phyloP scores from a whole-genome alignment of 2,329 filamentous ascomycete genomes.

The Penicillium freii region DNA sequence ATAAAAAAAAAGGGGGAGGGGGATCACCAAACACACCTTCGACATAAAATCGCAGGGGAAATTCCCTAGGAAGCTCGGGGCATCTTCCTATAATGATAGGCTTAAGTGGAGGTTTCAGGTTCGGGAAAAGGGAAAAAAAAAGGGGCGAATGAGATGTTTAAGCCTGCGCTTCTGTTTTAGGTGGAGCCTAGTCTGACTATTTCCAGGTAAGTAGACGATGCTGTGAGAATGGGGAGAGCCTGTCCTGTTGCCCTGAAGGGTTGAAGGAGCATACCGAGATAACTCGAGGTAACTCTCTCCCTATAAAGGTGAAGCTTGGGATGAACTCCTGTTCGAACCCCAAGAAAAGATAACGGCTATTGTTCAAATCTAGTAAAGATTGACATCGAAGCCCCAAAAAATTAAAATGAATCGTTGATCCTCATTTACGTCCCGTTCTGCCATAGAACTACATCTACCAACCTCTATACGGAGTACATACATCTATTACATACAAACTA shows the following conservation, averaged over 20 bases:
- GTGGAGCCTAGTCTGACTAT: background rate
- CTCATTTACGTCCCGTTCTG: slow-evolving; percentile 6
- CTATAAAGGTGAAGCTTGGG: background rate
- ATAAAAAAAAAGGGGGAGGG: background rate
- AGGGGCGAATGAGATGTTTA: background rate
- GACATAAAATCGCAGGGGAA: background rate
- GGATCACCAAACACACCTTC: too few relatives aligned
- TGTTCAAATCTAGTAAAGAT: slow-evolving; percentile 1
- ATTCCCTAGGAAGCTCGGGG: slow-evolving; percentile 1
- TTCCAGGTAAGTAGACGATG: background rate
- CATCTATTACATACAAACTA: too few relatives aligned
- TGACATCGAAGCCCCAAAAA: background rate
- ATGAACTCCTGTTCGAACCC: slow-evolving; percentile 1
- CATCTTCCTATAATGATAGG: slow-evolving; percentile 2
- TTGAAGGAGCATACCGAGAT: background rate
- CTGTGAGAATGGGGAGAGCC: too few relatives aligned
- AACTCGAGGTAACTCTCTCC: background rate
- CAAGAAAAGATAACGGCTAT: background rate
- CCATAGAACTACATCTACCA: too few relatives aligned
- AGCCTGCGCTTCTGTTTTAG: background rate
- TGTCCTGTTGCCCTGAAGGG: background rate
- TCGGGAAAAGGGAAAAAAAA: background rate
- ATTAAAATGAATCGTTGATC: slow-evolving; percentile 7
- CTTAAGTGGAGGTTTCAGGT: slow-evolving; percentile 4
- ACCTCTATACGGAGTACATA: background rate